Evolutionary conservation across 129 eudicot genomes (phyloP).

Genomic region (Pulicaria dysenterica): DNA sequence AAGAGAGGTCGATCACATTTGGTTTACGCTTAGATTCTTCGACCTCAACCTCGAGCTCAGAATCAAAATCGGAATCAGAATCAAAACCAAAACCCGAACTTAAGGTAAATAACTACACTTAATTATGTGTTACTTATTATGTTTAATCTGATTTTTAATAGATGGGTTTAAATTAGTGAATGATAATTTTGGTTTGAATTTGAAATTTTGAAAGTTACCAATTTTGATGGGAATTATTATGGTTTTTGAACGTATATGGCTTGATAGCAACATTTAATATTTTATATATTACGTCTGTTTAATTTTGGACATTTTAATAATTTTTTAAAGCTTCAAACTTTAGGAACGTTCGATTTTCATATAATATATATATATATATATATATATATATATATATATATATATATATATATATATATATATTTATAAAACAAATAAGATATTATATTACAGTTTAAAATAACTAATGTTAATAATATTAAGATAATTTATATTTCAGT

Average conservation of each 20-base stretch:
- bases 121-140: background rate
- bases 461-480: too few relatives aligned
- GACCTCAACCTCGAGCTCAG: conserved; percentile 41
- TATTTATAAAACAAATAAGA: too few relatives aligned
- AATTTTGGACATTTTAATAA: background rate
- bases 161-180: background rate
- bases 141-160: background rate
- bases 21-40: conserved; percentile 45
- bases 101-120: conserved; percentile 22
- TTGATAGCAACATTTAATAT: conserved; percentile 33
- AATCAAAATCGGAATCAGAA: conserved; percentile 34
- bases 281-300: background rate
- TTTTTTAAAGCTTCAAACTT: background rate
- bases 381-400: too few relatives aligned
- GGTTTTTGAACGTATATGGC: conserved; percentile 20
- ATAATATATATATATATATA: too few relatives aligned
- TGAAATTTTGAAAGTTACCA: conserved; percentile 16
- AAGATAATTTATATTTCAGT: too few relatives aligned
- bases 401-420: too few relatives aligned
- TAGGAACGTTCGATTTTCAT: too few relatives aligned
- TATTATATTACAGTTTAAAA: too few relatives aligned
- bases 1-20: conserved; percentile 53
- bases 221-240: background rate
- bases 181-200: conserved; percentile 18
- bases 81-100: background rate